phyloP scores from a whole-genome alignment of 2,329 filamentous ascomycete species.

The Claviceps capensis region DNA sequence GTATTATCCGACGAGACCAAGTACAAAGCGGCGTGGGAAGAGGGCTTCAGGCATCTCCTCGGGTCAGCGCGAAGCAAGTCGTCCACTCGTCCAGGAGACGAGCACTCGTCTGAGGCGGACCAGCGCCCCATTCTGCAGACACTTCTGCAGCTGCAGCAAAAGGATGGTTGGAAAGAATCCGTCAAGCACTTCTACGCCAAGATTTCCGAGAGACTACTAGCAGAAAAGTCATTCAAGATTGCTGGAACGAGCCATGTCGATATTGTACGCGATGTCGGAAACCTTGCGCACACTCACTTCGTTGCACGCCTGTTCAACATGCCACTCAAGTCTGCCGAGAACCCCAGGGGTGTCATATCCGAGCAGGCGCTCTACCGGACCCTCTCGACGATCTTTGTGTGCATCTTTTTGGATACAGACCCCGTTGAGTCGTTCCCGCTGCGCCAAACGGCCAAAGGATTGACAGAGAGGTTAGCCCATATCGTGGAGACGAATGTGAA shows the following conservation, averaged over 20 bases:
- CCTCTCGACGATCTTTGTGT: conserved; percentile 50
- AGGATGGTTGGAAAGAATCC: conserved; percentile 45
- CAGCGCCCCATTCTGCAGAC: background rate
- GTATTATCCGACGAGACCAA: conserved; percentile 46
- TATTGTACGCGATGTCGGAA: conserved; percentile 55
- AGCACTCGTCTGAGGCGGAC: background rate
- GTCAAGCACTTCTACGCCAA: conserved; percentile 55
- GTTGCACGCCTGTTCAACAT: conserved; percentile 49
- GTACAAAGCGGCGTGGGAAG: conserved; percentile 53
- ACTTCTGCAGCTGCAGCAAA: conserved; percentile 47
- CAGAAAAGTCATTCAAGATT: conserved; percentile 51
- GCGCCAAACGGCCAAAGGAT: conserved; percentile 40
- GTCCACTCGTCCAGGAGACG: conserved; percentile 26
- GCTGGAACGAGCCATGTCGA: conserved; percentile 47
- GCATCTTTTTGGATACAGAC: conserved; percentile 54
- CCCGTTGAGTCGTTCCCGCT: conserved; percentile 52
- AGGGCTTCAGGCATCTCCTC: conserved; percentile 49
- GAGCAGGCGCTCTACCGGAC: conserved; percentile 46
- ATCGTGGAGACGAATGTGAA: conserved; percentile 54
- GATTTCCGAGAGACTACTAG: conserved; percentile 46
- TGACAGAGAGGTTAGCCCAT: conserved; percentile 44
- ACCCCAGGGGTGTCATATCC: conserved; percentile 43
- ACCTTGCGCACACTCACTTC: conserved; percentile 52
- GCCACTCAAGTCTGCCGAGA: conserved; percentile 48
- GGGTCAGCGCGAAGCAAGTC: conserved; percentile 39